Base-by-base conservation (phyloP, 2,329 filamentous ascomycete species). In the Coniochaeta prunicola region DNA sequence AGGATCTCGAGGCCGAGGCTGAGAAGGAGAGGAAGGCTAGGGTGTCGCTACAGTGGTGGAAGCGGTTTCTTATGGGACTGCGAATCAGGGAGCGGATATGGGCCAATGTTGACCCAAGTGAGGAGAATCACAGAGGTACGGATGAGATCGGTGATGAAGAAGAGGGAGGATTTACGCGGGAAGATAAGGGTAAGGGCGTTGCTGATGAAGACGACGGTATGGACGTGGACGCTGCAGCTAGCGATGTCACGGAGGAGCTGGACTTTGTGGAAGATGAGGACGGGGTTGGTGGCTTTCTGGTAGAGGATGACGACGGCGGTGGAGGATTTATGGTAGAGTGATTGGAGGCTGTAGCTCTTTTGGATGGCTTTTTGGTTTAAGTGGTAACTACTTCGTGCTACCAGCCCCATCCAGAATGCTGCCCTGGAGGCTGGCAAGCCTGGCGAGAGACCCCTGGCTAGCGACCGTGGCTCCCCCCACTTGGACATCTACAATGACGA, bases 81-180 rank as follows among this genome's bases (percentile, higher is more conserved):
- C 80, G 90, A 40, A 90, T 97, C 45, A 80, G 86, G 31, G 85
- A 92, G 69, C 80, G 88, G 60, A 85, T 96, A 36, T 88, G 86
- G 70, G 82, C 77, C 0, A 80, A 80, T 1, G 81, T 82, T 3
- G 76, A 77, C 45, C 75, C 74, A 1, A 74, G 76, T 19, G 77
- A 80, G 36, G 76, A 79, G 59, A 71, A 68, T 28, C 71, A 72
- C 42, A 72, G 70, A 0, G 72, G 73, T 3, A 54, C 54, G n/a
- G 63, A 50, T 30, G 6, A 13, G 19, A 21, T 26, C 28, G 42
- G 42, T 10, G 42, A 48, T 48, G 63, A 48, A 6, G 56, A 58
- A 30, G 28, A 36, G 1, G 60, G 63, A 5, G 57, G 45, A 2
- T 50, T 30, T 28, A 17, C 45, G 45, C 45, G 45, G 3, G 61